Percentiles rank a stretch among this genome's conserved stretches.
Conservation (phyloP, 2,329 filamentous ascomycete genomes). For the Torrubiellomyces zombiae region DNA sequence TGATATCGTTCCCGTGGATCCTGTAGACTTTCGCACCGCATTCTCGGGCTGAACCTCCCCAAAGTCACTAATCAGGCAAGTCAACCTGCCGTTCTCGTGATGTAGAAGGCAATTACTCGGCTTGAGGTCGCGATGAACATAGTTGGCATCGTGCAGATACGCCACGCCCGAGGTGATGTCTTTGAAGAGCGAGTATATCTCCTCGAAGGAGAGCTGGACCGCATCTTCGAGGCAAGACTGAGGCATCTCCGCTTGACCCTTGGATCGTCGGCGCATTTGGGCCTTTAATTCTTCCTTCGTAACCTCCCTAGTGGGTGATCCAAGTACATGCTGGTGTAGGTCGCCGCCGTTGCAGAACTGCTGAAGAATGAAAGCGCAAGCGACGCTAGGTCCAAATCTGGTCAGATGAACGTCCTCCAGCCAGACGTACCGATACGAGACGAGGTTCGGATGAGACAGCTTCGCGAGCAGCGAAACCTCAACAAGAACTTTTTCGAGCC, state of each 20-base stretch:
- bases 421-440: slow-evolving; percentile 96
- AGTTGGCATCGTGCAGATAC: slow-evolving; percentile 78
- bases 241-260: slow-evolving; percentile 52
- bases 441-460: slow-evolving; percentile 84
- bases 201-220: slow-evolving; percentile 51
- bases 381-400: slow-evolving; percentile 77
- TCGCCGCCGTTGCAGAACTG: slow-evolving; percentile 95
- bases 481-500: slow-evolving; percentile 84
- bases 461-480: slow-evolving; percentile 88
- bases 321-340: slow-evolving; percentile 72
- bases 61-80: slow-evolving; percentile 90
- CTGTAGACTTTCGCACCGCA: slow-evolving; percentile 69
- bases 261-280: slow-evolving; percentile 66
- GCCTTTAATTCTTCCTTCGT: slow-evolving; percentile 82
- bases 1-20: slow-evolving; percentile 88
- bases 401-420: slow-evolving; percentile 75
- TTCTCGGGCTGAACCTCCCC: slow-evolving; percentile 87
- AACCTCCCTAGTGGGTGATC: slow-evolving; percentile 41
- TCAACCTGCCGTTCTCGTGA: slow-evolving; percentile 50
- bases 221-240: slow-evolving; percentile 24
- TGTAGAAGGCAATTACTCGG: slow-evolving; percentile 91
- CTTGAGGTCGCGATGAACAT: slow-evolving; percentile 92
- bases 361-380: slow-evolving; percentile 91
- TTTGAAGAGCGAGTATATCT: slow-evolving; percentile 92
- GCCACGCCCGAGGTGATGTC: slow-evolving; percentile 87